Percentiles rank a stretch among this genome's conserved stretches.
Evolutionary conservation across 257 asterid genomes (phyloP).

Genomic region (Solanum neorickii): DNA sequence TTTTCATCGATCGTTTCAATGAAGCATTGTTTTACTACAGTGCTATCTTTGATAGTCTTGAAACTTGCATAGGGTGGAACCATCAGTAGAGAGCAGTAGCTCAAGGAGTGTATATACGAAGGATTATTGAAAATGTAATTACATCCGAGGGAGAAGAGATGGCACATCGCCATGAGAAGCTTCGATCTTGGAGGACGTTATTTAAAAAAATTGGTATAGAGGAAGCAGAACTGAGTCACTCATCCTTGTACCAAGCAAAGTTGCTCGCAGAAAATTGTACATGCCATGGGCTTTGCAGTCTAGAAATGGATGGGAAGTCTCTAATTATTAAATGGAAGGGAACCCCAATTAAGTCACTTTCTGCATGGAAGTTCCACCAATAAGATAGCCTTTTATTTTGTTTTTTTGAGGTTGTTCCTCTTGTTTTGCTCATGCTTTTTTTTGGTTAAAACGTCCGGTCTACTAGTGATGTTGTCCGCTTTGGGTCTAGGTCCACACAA

Average conservation of each 20-base stretch:
- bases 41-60: slow-evolving; percentile 19
- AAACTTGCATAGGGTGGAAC: neutral
- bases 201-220: slow-evolving; percentile 11
- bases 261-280: slow-evolving; percentile 11
- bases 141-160: slow-evolving; percentile 7
- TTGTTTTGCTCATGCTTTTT: neutral
- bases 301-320: slow-evolving; percentile 25
- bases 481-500: neutral
- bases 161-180: slow-evolving; percentile 3
- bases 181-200: slow-evolving; percentile 26
- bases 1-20: slow-evolving; percentile 13
- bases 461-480: neutral
- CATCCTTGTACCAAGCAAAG: slow-evolving; percentile 25
- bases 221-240: slow-evolving; percentile 22
- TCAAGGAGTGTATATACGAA: slow-evolving; percentile 12
- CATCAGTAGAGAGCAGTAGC: neutral
- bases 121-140: slow-evolving; percentile 1
- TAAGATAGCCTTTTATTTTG: neutral
- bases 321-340: slow-evolving; percentile 35
- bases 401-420: neutral
- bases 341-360: slow-evolving; percentile 22
- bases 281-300: slow-evolving; percentile 17
- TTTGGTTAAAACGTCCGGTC: too few relatives aligned
- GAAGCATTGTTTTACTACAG: slow-evolving; percentile 9
- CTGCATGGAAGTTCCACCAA: neutral